These are phyloP conservation scores for Naganishia liquefaciens DNA, from an alignment of 1,284 basidiomycete species.

Conservation along the genomic window DNA sequence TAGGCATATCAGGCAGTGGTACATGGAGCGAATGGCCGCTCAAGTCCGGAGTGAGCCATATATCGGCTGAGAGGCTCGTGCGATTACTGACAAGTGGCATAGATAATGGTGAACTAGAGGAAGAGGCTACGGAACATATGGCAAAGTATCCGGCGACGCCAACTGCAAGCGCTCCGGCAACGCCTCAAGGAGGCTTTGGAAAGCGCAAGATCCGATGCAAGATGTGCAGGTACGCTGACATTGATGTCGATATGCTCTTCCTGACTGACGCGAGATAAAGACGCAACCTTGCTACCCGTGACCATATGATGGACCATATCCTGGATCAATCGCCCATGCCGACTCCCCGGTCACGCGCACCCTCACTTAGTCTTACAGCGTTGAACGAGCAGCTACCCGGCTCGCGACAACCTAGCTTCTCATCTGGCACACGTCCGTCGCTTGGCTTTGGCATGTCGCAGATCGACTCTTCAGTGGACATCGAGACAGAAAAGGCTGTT, in stretches of 20 bases:
- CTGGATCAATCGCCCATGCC: constrained; percentile 46
- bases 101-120: constrained; percentile 67
- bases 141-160: constrained; percentile 70
- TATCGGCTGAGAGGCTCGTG: constrained; percentile 8
- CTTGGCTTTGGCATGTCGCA: constrained; percentile 12
- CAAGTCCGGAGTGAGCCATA: constrained; percentile 58
- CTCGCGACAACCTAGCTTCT: constrained; percentile 26
- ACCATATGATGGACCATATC: constrained; percentile 89
- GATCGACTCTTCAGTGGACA: background rate
- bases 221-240: constrained; percentile 70
- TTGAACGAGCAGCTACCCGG: background rate
- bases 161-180: constrained; percentile 63
- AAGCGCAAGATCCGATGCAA: constrained; percentile 72
- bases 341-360: constrained; percentile 46
- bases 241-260: background rate
- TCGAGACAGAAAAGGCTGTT: background rate
- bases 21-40: constrained; percentile 70
- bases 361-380: constrained; percentile 34
- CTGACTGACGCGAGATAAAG: constrained; percentile 52
- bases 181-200: constrained; percentile 56
- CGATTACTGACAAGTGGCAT: background rate
- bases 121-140: constrained; percentile 65
- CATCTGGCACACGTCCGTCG: background rate
- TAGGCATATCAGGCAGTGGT: constrained; percentile 73
- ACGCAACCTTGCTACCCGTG: constrained; percentile 78